These are phyloP conservation scores for Hansenula sp. DNA, from an alignment of 1,139 yeast species.

Conservation along the genomic window DNA sequence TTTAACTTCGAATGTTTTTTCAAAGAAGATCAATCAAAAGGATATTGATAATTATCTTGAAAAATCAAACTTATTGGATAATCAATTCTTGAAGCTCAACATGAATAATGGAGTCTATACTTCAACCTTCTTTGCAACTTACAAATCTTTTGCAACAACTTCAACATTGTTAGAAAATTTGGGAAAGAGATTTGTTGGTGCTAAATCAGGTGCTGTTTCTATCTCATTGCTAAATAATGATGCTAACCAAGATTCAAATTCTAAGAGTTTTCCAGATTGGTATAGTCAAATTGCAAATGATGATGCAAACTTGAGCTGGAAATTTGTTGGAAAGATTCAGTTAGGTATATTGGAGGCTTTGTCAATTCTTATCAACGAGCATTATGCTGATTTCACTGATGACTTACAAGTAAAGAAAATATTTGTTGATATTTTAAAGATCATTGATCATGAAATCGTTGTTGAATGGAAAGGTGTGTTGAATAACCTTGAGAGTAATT, in stretches of 20 bases:
- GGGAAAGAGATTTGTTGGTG: constrained; percentile 50
- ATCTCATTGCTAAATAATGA: constrained; percentile 28
- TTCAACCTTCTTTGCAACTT: constrained; percentile 61
- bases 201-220: constrained; percentile 53
- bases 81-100: constrained; percentile 36
- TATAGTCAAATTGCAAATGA: constrained; percentile 25
- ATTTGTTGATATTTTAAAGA: constrained; percentile 62
- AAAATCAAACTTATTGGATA: constrained; percentile 28
- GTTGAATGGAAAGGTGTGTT: constrained; percentile 64
- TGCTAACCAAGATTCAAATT: constrained; percentile 5
- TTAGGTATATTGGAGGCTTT: constrained; percentile 78
- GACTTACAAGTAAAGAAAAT: constrained; percentile 57
- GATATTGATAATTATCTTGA: constrained; percentile 36
- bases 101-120: constrained; percentile 61
- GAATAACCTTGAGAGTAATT: constrained; percentile 20
- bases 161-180: constrained; percentile 43
- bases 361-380: constrained; percentile 65
- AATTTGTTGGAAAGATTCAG: constrained; percentile 66
- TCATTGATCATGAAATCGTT: constrained; percentile 62
- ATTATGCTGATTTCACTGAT: constrained; percentile 72
- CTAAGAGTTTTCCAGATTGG: constrained; percentile 41
- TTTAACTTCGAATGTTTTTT: constrained; percentile 55
- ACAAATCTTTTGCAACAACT: constrained; percentile 59
- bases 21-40: constrained; percentile 37
- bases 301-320: constrained; percentile 41